Evolutionary conservation across 352 stramenopile species (phyloP).

Genomic region (Halophytophthora polymorphica): DNA sequence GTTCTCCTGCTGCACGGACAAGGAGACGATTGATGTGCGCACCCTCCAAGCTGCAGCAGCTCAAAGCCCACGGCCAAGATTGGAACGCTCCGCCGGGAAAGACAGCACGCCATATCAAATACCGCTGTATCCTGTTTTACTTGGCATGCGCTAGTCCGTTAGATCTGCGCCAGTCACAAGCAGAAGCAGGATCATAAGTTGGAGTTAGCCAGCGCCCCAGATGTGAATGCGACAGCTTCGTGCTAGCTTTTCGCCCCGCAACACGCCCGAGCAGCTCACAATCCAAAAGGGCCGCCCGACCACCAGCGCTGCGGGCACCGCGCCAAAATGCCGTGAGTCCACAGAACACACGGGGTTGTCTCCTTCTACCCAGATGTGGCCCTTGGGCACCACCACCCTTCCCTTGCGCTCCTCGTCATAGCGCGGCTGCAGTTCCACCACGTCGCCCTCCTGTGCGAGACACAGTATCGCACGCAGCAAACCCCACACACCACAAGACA

Average conservation of each 20-base stretch:
- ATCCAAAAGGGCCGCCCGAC: slow-evolving; percentile 81
- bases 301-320: slow-evolving; percentile 88
- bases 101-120: neutral
- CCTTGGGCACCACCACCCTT: slow-evolving; percentile 84
- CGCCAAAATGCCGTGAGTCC: slow-evolving; percentile 93
- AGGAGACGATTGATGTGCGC: too few relatives aligned
- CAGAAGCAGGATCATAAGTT: slow-evolving; percentile 6
- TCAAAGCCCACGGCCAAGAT: too few relatives aligned
- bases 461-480: neutral
- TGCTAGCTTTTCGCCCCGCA: neutral
- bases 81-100: too few relatives aligned
- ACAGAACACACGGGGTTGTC: slow-evolving; percentile 94
- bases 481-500: neutral
- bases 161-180: slow-evolving; percentile 14
- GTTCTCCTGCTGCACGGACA: too few relatives aligned
- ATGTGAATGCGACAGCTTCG: neutral
- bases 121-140: neutral
- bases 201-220: neutral
- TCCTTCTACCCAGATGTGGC: slow-evolving; percentile 96
- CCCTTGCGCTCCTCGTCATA: slow-evolving; percentile 54
- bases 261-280: slow-evolving; percentile 3
- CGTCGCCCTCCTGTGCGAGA: slow-evolving; percentile 64
- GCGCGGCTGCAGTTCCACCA: slow-evolving; percentile 72
- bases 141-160: slow-evolving; percentile 3
- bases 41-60: too few relatives aligned